Evolutionary conservation across 1,284 basidiomycete species (phyloP).

Genomic region (Ceratobasidium sp.): DNA sequence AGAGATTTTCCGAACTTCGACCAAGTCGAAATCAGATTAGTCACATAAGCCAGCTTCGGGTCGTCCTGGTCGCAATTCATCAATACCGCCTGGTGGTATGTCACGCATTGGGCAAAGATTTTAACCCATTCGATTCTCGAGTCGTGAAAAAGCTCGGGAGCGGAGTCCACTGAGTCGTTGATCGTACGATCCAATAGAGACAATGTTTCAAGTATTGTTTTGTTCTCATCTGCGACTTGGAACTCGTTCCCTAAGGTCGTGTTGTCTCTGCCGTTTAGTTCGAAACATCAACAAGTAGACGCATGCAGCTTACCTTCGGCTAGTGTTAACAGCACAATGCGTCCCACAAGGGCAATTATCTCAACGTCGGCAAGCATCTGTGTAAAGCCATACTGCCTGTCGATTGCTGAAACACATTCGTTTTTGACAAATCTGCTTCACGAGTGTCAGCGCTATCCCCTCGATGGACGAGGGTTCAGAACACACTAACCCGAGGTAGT

Average conservation of each 20-base stretch:
- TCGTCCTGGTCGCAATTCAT: too few relatives aligned
- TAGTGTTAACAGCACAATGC: not conserved
- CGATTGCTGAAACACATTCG: not conserved
- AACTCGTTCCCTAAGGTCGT: not conserved
- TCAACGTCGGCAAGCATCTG: not conserved
- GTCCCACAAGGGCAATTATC: not conserved
- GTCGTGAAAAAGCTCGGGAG: not conserved
- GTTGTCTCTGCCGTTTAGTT: not conserved
- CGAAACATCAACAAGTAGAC: not conserved
- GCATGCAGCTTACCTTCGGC: not conserved
- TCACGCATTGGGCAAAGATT: too few relatives aligned
- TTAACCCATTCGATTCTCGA: not conserved
- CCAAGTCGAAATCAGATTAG: not conserved
- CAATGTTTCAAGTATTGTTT: not conserved
- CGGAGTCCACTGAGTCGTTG: not conserved
- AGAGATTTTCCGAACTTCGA: not conserved
- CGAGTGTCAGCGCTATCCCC: not conserved
- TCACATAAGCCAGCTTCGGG: not conserved
- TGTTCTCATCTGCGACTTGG: too few relatives aligned
- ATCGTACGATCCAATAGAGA: too few relatives aligned
- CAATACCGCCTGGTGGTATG: not conserved
- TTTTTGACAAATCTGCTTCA: too few relatives aligned
- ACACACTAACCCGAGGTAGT: not conserved
- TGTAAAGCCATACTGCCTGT: not conserved
- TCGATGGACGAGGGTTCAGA: too few relatives aligned